Base-by-base conservation (phyloP, 2,329 filamentous ascomycete genomes). In the Fulvia fulva region DNA sequence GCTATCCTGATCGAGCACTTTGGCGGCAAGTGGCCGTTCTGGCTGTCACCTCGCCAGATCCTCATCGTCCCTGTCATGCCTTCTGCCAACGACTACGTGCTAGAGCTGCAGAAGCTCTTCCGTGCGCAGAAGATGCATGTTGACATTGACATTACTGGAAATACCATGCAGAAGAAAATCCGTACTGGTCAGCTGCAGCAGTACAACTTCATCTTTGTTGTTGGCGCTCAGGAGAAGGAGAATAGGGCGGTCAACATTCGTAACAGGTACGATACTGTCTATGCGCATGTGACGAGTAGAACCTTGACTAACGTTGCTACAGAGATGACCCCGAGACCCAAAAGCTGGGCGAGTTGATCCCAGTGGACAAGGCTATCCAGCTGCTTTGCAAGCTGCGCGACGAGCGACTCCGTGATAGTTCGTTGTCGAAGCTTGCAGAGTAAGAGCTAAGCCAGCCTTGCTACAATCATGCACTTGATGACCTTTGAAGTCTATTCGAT, bases 91-190 rank as follows among this genome's bases (percentile, higher is more conserved):
- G 85, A 87, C 70, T 91, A 94, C 73, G 89, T 89, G 63, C 80
- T 86, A 70, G 88, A 93, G 74, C 85, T 93, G 6, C 85, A 88
- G 69, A 74, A 76, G 59, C 78, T 87, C 61, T 87, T 92, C 77
- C 84, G 87, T 70, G 60, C 60, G 11, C 79, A 81, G 60, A 81
- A 87, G 73, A 83, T 93, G 74, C 88, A 87, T 69, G 84, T 85
- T 70, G 87, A 90, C 71, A 80, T 87, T 59, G 87, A 90, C 71
- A 79, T 88, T 53, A 83, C 83, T 65, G 85, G 88, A 68, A 91
- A 93, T 76, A 94, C 89, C 6, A 85, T 94, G 77, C 87, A 91
- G 74, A 93, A 94, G 83, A 94, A 94, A 84, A 91, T 94, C 66
- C 87, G 89, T 67, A 91, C 83, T 56, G 90, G 86, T 14, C 90